Evolutionary conservation across 176 grass and related monocot genomes (phyloP).

Genomic region (Alloteropsis semialata): DNA sequence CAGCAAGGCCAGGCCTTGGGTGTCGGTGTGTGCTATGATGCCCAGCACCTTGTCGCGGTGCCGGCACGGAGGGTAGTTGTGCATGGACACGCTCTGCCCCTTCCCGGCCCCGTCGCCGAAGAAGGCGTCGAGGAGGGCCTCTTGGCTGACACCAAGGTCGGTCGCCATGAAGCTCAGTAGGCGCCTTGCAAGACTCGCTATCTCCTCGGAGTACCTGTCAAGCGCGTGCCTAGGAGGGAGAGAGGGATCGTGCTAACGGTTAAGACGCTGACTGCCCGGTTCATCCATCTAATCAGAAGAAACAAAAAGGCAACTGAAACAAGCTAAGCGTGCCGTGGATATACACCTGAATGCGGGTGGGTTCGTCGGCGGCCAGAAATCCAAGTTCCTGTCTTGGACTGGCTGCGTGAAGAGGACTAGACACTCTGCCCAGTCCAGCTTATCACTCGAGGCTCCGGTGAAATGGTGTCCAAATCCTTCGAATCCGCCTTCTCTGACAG

Average conservation of each 20-base stretch:
- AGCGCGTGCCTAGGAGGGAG: background rate
- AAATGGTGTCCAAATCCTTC: slow-evolving; percentile 14
- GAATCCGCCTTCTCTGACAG: background rate
- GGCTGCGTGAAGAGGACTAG: background rate
- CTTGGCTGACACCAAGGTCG: background rate
- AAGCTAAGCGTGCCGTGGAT: too few relatives aligned
- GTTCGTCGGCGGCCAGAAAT: background rate
- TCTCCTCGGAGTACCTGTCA: background rate
- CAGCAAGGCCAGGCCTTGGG: too few relatives aligned
- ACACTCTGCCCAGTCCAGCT: slow-evolving; percentile 4
- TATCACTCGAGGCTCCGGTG: background rate
- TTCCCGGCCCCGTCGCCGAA: background rate
- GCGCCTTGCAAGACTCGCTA: background rate
- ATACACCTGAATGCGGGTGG: background rate
- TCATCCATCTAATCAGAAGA: too few relatives aligned
- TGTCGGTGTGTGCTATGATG: too few relatives aligned
- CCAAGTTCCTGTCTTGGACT: background rate
- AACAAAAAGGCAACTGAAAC: too few relatives aligned
- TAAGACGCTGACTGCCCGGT: too few relatives aligned
- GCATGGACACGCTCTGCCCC: too few relatives aligned
- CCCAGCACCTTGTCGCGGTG: too few relatives aligned
- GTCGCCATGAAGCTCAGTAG: background rate
- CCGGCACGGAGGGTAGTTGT: too few relatives aligned
- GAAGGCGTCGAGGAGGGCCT: background rate
- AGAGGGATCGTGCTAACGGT: too few relatives aligned